phyloP scores from a whole-genome alignment of 768 basidiomycete genomes.

The Neoboletus subvelutipes region DNA sequence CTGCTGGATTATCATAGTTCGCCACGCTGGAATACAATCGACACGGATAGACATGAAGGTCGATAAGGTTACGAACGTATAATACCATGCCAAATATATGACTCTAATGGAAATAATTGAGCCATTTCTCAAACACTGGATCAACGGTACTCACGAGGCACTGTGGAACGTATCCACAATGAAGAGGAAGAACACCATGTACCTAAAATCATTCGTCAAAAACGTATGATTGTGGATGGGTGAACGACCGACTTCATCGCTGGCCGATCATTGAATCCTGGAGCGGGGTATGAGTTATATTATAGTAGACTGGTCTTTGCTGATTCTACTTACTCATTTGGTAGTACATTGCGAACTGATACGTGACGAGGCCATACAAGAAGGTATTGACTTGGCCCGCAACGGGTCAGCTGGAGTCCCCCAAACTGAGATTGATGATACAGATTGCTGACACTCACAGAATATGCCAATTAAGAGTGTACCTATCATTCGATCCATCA shows the following conservation, averaged over 20 bases:
- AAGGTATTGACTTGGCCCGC: conserved; percentile 23
- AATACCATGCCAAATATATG: conserved; percentile 23
- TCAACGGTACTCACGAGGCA: conserved; percentile 11
- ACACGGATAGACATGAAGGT: too few species aligned
- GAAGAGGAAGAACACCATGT: conserved; percentile 19
- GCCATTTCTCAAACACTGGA: background rate
- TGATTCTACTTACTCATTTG: conserved; percentile 12
- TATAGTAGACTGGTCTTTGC: background rate
- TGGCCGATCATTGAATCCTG: conserved; percentile 19
- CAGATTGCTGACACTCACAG: conserved; percentile 10
- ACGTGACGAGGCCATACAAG: conserved; percentile 43
- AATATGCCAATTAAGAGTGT: conserved; percentile 22
- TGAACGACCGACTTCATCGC: conserved; percentile 1
- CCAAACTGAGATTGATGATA: background rate
- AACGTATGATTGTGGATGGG: too few species aligned
- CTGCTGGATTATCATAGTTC: conserved; percentile 14
- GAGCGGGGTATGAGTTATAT: too few species aligned
- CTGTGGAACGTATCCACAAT: conserved; percentile 22
- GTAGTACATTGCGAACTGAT: conserved; percentile 42
- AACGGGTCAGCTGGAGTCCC: background rate
- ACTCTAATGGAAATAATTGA: background rate
- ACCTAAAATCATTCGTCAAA: conserved; percentile 1
- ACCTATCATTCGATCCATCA: conserved; percentile 15
- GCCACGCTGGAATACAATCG: conserved; percentile 7
- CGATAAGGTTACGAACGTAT: conserved; percentile 5